Percentiles rank a stretch among this genome's conserved stretches.
Evolutionary conservation across 768 basidiomycete species (phyloP).

Genomic region (Favolaschia claudopus): DNA sequence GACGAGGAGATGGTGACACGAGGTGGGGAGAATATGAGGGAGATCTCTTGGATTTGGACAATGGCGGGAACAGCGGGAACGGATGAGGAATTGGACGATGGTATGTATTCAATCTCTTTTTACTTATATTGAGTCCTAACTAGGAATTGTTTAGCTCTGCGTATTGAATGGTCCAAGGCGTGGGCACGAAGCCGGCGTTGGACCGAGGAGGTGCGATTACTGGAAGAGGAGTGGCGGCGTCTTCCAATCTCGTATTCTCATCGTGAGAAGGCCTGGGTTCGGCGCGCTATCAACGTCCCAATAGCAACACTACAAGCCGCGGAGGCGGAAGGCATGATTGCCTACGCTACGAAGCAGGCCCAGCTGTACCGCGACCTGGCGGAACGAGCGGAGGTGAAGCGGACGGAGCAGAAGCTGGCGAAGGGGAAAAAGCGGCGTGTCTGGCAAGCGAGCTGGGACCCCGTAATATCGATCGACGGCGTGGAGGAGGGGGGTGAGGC

Average conservation of each 20-base stretch:
- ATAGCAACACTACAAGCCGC: background rate
- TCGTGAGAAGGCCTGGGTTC: constrained; percentile 2
- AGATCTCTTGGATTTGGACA: constrained; percentile 1
- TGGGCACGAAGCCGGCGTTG: background rate
- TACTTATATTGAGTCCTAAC: background rate
- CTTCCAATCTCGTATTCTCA: background rate
- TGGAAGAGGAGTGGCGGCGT: constrained; percentile 4
- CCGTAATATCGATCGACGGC: background rate
- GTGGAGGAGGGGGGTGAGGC: background rate
- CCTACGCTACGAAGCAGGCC: background rate
- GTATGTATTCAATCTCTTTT: background rate
- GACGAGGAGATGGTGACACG: background rate
- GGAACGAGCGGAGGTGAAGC: background rate
- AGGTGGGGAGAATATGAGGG: background rate
- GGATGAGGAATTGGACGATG: background rate
- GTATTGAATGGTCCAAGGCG: constrained; percentile 20
- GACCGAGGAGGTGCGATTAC: constrained; percentile 13
- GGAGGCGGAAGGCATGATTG: background rate
- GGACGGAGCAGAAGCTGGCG: background rate
- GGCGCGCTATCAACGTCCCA: background rate
- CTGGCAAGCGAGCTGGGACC: background rate
- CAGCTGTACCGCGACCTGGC: background rate
- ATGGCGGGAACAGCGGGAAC: background rate
- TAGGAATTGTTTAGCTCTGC: background rate
- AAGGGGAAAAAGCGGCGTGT: background rate